Evolutionary conservation across 495 filamentous ascomycete species (phyloP), one percentile per base, ranked within the genome.

Genomic region (Xylaria nigripes): DNA sequence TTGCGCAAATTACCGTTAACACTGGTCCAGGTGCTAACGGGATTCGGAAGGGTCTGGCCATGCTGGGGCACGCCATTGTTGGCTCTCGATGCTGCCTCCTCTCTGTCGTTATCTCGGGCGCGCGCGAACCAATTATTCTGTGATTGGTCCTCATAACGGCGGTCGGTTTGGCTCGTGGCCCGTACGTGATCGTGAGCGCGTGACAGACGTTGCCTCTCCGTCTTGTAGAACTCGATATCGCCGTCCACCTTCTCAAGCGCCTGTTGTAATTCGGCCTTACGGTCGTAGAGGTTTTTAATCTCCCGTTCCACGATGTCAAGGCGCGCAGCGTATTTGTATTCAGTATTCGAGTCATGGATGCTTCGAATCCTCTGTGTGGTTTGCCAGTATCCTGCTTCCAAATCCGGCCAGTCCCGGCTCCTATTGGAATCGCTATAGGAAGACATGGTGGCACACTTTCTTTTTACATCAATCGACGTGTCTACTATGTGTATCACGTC

Each of bases 21-120:
- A 34, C 59, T 67, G 8, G 61, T 67, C 64, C 61, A 67, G 1
- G 52, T 52, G 27, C 57, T 56, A 10, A 44, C 43, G 23, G 59
- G 59, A 23, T 54, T 23, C 10, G 51, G 51, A 25, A 44, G 46
- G 13, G 54, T 61, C 18, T 56, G 57, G 40, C 30, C 56, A 9
- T 55, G 51, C 4, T 55, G 54, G 3, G 54, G 58, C 13, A 51
- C 52, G 12, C 48, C 34, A 32, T 41, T 53, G 22, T 58, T 58
- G 21, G 51, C 60, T 45, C 57, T 61, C 8, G 61, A 51, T 8
- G 44, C 24, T 1, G 50, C 38, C 22, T 53, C 57, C 43, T 61
- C 61, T 42, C 58, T 58, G 0, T 50, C 43, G 6, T 23, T 24
- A 5, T 64, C 57, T 6, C 59, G 56, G 19, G 46, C 29, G 6